Conservation (phyloP, 495 filamentous ascomycete species). For the Aspergillus olivimuriae region DNA sequence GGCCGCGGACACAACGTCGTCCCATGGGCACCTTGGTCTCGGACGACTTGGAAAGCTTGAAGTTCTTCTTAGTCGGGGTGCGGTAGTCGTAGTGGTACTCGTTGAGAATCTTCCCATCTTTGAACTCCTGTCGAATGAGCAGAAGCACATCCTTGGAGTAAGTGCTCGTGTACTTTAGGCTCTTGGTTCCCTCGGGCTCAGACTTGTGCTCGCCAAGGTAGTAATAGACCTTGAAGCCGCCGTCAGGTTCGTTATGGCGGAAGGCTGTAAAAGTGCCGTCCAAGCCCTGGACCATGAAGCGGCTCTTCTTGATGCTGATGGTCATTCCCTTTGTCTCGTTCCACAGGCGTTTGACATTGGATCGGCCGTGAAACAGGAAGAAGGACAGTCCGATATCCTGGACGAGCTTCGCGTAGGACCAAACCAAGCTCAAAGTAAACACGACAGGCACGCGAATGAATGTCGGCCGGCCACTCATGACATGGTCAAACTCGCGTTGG, state of each 20-base stretch:
- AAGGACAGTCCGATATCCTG: slow-evolving; percentile 38
- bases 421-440: slow-evolving; percentile 39
- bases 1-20: slow-evolving; percentile 42
- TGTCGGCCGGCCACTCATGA: slow-evolving; percentile 25
- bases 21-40: slow-evolving; percentile 37
- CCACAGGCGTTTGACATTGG: slow-evolving; percentile 38
- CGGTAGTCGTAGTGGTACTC: slow-evolving; percentile 49
- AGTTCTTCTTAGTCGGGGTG: slow-evolving; percentile 24
- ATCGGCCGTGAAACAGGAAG: slow-evolving; percentile 43
- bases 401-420: slow-evolving; percentile 39
- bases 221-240: slow-evolving; percentile 40
- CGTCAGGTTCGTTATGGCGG: slow-evolving; percentile 31
- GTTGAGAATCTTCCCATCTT: slow-evolving; percentile 37
- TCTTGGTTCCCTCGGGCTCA: slow-evolving; percentile 35
- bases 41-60: slow-evolving; percentile 23
- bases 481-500: slow-evolving; percentile 50
- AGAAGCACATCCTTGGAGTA: slow-evolving; percentile 46
- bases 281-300: slow-evolving; percentile 37
- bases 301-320: slow-evolving; percentile 39
- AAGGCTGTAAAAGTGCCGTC: slow-evolving; percentile 45
- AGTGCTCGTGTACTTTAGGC: slow-evolving; percentile 39
- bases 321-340: slow-evolving; percentile 44
- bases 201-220: slow-evolving; percentile 39
- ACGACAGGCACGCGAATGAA: slow-evolving; percentile 34
- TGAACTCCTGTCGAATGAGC: slow-evolving; percentile 41